A percentile compares a stretch with the other conserved stretches of the same genome.
These are phyloP conservation scores for Xylariaceae sp. DNA, from an alignment of 2,329 filamentous ascomycete genomes.

Conservation along the genomic window DNA sequence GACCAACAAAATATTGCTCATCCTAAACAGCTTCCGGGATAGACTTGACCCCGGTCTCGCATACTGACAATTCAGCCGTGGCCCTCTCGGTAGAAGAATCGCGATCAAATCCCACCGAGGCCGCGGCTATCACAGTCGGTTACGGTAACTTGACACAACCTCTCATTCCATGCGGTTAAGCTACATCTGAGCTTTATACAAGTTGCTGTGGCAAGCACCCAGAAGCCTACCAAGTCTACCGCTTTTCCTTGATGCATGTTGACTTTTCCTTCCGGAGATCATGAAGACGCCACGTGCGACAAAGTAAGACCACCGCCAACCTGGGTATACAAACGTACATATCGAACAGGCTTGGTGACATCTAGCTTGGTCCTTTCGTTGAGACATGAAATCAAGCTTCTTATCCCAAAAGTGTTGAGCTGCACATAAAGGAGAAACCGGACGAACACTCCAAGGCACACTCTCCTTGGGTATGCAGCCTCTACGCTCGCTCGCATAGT, in stretches of 20 bases:
- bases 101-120: neutral
- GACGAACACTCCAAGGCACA: neutral
- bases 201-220: neutral
- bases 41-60: neutral
- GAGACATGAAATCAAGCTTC: too few species aligned
- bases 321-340: neutral
- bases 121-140: neutral
- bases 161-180: neutral
- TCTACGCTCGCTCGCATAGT: neutral
- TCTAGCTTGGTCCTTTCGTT: neutral
- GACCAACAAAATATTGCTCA: neutral
- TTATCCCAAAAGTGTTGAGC: too few species aligned
- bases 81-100: neutral
- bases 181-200: neutral
- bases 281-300: too few species aligned
- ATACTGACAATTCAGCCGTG: neutral
- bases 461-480: neutral
- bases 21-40: neutral
- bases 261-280: neutral
- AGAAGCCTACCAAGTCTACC: neutral
- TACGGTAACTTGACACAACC: neutral
- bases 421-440: neutral
- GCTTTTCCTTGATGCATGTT: neutral
- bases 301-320: neutral
- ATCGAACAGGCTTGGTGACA: neutral